Percentiles rank a stretch among this genome's conserved stretches.
Evolutionary conservation across 352 stramenopile species (phyloP).

Genomic region (Phytophthora ramorum): DNA sequence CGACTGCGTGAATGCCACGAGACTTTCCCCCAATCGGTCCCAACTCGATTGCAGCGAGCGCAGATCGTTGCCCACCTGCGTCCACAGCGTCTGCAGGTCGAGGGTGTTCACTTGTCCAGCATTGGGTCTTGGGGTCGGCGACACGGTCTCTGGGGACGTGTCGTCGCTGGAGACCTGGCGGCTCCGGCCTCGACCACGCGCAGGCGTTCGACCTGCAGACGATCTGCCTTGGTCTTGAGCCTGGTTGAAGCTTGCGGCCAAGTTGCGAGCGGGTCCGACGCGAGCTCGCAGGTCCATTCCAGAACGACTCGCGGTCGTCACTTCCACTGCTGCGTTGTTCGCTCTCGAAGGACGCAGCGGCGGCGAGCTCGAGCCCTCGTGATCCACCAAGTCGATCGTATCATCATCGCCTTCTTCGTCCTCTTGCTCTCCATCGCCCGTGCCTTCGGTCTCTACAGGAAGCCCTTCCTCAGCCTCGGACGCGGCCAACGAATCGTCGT

Average conservation of each 20-base stretch:
- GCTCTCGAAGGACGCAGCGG: background rate
- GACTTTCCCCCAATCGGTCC: conserved; percentile 12
- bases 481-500: conserved; percentile 15
- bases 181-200: background rate
- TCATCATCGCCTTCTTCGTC: background rate
- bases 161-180: conserved; percentile 8
- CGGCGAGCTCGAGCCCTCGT: conserved; percentile 8
- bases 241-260: conserved; percentile 22
- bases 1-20: background rate
- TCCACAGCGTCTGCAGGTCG: conserved; percentile 7
- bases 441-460: background rate
- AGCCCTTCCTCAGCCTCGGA: conserved; percentile 1
- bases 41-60: conserved; percentile 19
- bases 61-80: conserved; percentile 22
- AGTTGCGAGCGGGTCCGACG: conserved; percentile 5
- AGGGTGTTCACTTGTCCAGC: background rate
- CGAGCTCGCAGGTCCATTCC: conserved; percentile 2
- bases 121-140: background rate
- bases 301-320: background rate
- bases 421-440: conserved; percentile 3
- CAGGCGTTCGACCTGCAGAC: conserved; percentile 15
- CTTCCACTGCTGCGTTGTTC: background rate
- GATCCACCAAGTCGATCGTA: background rate
- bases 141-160: conserved; percentile 12
- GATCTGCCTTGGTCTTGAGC: conserved; percentile 10